phyloP scores from a whole-genome alignment of 2,329 filamentous ascomycete genomes.

The Coniochaeta sp. region DNA sequence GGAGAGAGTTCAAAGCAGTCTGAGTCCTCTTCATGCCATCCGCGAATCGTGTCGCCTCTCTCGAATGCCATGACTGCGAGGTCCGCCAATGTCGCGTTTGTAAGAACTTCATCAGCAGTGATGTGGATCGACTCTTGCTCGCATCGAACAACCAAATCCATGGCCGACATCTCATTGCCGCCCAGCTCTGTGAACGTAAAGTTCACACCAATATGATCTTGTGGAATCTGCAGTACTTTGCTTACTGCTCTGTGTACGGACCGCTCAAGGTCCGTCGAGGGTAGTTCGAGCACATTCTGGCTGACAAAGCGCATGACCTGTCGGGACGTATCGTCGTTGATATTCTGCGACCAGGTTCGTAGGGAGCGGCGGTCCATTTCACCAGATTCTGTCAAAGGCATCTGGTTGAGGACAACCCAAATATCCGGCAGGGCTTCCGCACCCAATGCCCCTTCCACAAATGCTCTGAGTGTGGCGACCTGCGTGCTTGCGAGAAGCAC shows the following conservation, averaged over 20 bases:
- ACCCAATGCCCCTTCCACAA: not conserved
- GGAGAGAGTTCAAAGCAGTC: constrained; percentile 40
- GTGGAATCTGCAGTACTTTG: constrained; percentile 28
- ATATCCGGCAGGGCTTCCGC: constrained; percentile 31
- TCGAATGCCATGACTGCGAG: constrained; percentile 27
- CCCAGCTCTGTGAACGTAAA: constrained; percentile 31
- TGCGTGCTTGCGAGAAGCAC: constrained; percentile 32
- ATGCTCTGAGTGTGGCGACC: constrained; percentile 29
- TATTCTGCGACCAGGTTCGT: constrained; percentile 48
- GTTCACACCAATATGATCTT: constrained; percentile 33
- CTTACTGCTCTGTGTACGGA: constrained; percentile 29
- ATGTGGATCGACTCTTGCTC: constrained; percentile 30
- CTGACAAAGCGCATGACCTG: constrained; percentile 36
- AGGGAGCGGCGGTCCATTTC: constrained; percentile 34
- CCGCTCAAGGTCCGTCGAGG: constrained; percentile 29
- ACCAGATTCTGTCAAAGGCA: constrained; percentile 33
- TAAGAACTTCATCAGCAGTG: constrained; percentile 26
- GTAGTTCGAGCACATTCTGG: constrained; percentile 25
- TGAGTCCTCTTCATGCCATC: constrained; percentile 23
- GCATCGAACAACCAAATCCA: constrained; percentile 29
- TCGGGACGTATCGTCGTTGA: constrained; percentile 36
- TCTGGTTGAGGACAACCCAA: constrained; percentile 39
- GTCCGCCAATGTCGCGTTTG: constrained; percentile 28
- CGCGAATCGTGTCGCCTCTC: constrained; percentile 19
- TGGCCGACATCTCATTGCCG: constrained; percentile 30